Evolutionary conservation across 768 basidiomycete species (phyloP).

Genomic region (Tricholoma hemisulphureum): DNA sequence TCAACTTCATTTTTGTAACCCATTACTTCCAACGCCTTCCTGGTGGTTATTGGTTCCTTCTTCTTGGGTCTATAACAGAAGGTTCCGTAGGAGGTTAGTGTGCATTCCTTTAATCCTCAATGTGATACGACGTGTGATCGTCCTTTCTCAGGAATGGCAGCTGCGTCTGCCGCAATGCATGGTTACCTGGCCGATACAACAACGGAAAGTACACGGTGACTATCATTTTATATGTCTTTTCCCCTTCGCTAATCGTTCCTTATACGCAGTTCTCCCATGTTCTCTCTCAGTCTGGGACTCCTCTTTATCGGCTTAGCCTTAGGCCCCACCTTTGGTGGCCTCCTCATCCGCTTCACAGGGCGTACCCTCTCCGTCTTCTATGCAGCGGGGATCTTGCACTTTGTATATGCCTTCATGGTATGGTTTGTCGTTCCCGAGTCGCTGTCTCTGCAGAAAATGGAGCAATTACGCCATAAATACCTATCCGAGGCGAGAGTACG

Average conservation of each 20-base stretch:
- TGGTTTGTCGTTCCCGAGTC: conserved; percentile 78
- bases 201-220: conserved; percentile 51
- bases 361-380: conserved; percentile 70
- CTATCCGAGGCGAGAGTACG: conserved; percentile 36
- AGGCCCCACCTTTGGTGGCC: conserved; percentile 71
- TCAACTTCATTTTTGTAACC: conserved; percentile 66
- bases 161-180: conserved; percentile 50
- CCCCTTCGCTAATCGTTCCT: background rate
- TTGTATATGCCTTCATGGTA: conserved; percentile 46
- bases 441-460: conserved; percentile 52
- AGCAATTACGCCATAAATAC: conserved; percentile 35
- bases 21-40: conserved; percentile 59
- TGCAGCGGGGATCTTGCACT: conserved; percentile 49
- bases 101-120: background rate
- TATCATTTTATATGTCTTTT: background rate
- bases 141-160: conserved; percentile 38
- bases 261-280: conserved; percentile 52
- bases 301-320: conserved; percentile 72
- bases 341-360: conserved; percentile 59
- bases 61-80: conserved; percentile 64
- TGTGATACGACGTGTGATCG: background rate
- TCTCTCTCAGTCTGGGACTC: conserved; percentile 66
- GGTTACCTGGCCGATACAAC: conserved; percentile 73
- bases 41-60: conserved; percentile 79
- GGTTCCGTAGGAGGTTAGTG: conserved; percentile 69